Percentiles rank a stretch among this genome's conserved stretches.
phyloP scores from a whole-genome alignment of 306 rosid genomes.

The apple (Malus domestica) region DNA sequence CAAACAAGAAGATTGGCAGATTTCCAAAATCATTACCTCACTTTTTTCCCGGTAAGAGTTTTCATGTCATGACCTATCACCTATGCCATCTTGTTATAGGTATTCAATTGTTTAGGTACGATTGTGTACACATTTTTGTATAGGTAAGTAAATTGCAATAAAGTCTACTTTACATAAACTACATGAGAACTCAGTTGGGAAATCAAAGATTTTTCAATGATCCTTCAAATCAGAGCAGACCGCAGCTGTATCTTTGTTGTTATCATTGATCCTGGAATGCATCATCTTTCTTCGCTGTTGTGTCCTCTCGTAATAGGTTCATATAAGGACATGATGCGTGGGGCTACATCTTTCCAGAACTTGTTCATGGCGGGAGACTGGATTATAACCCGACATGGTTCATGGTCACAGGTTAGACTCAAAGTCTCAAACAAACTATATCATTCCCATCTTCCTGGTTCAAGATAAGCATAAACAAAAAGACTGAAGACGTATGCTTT shows the following conservation, averaged over 20 bases:
- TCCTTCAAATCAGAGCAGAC: neutral
- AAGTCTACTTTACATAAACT: neutral
- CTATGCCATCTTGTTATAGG: neutral
- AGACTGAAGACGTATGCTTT: neutral
- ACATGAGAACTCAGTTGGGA: neutral
- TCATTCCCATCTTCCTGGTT: neutral
- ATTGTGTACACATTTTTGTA: neutral
- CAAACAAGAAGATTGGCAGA: conserved; percentile 35
- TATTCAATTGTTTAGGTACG: neutral
- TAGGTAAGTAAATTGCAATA: neutral
- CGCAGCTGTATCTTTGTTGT: neutral
- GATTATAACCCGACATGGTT: conserved; percentile 54
- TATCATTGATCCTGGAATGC: neutral
- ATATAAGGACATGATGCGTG: conserved; percentile 38
- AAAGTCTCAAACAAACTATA: neutral
- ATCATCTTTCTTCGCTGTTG: neutral
- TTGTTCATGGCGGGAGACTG: conserved; percentile 64
- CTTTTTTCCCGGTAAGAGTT: conserved; percentile 45
- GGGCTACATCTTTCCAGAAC: conserved; percentile 45
- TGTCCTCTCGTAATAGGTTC: conserved; percentile 29
- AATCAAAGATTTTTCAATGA: neutral
- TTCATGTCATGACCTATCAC: neutral
- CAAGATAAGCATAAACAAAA: neutral
- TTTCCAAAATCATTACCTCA: conserved; percentile 41
- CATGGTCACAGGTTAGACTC: conserved; percentile 48